These are phyloP conservation scores for Zoysia pacifica DNA, from an alignment of 176 grass and related monocot species.

Conservation along the genomic window DNA sequence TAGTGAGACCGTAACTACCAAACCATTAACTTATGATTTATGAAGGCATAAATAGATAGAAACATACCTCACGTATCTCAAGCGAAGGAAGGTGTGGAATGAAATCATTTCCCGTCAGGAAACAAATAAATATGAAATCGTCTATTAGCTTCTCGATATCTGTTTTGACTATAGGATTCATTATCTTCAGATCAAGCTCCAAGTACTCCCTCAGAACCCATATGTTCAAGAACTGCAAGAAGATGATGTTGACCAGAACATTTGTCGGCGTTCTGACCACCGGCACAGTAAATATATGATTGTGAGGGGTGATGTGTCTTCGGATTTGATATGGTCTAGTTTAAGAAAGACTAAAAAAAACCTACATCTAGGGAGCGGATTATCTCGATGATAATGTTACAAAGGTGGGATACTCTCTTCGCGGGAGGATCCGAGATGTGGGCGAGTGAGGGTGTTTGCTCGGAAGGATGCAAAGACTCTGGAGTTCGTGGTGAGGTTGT, in stretches of 20 bases:
- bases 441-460: too few relatives aligned
- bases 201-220: conserved; percentile 83
- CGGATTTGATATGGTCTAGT: too few relatives aligned
- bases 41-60: neutral
- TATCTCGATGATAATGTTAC: too few relatives aligned
- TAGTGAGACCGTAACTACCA: neutral
- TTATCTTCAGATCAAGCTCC: conserved; percentile 69
- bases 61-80: conserved; percentile 61
- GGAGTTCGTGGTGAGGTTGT: too few relatives aligned
- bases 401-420: too few relatives aligned
- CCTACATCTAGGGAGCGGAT: too few relatives aligned
- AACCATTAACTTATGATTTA: neutral
- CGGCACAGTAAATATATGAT: too few relatives aligned
- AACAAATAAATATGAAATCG: conserved; percentile 81
- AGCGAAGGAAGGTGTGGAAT: conserved; percentile 73
- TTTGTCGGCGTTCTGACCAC: too few relatives aligned
- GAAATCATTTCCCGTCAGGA: conserved; percentile 90
- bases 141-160: conserved; percentile 69
- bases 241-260: neutral
- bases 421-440: too few relatives aligned
- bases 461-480: too few relatives aligned
- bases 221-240: conserved; percentile 72
- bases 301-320: too few relatives aligned
- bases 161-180: conserved; percentile 32
- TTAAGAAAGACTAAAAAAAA: too few relatives aligned